Evolutionary conservation across 2,329 filamentous ascomycete genomes (phyloP).

Genomic region (Fusarium musae): DNA sequence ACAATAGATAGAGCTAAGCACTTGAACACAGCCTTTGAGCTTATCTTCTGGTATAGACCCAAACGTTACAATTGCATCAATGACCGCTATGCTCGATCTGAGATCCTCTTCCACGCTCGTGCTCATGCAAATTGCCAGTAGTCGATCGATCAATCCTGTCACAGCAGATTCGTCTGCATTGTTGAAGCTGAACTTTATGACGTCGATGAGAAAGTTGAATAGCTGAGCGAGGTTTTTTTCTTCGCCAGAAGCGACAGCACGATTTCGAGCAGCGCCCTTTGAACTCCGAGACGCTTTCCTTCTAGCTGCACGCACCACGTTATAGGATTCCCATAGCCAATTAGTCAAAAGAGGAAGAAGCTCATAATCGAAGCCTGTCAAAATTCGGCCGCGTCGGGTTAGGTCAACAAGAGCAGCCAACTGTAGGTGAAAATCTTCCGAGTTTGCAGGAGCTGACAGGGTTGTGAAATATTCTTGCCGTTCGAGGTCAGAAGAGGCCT

Average conservation of each 20-base stretch:
- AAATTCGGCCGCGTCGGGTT: constrained; percentile 68
- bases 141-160: constrained; percentile 67
- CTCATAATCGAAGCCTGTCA: constrained; percentile 75
- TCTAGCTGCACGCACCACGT: constrained; percentile 62
- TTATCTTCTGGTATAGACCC: constrained; percentile 73
- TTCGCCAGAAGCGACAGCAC: constrained; percentile 57
- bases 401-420: constrained; percentile 71
- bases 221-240: constrained; percentile 72
- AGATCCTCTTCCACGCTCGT: constrained; percentile 74
- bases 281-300: constrained; percentile 55
- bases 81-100: constrained; percentile 72
- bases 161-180: constrained; percentile 72
- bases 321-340: constrained; percentile 69
- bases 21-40: constrained; percentile 73
- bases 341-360: constrained; percentile 69
- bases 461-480: constrained; percentile 73
- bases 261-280: constrained; percentile 52
- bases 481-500: constrained; percentile 72
- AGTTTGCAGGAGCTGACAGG: constrained; percentile 64
- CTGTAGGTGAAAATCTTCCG: constrained; percentile 74
- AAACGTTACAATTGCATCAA: constrained; percentile 78
- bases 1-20: constrained; percentile 78
- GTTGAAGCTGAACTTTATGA: constrained; percentile 81
- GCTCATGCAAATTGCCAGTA: constrained; percentile 74
- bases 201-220: constrained; percentile 72